Evolutionary conservation across 164 flowering plant genomes (phyloP).

Genomic region (Warburgia ugandensis): DNA sequence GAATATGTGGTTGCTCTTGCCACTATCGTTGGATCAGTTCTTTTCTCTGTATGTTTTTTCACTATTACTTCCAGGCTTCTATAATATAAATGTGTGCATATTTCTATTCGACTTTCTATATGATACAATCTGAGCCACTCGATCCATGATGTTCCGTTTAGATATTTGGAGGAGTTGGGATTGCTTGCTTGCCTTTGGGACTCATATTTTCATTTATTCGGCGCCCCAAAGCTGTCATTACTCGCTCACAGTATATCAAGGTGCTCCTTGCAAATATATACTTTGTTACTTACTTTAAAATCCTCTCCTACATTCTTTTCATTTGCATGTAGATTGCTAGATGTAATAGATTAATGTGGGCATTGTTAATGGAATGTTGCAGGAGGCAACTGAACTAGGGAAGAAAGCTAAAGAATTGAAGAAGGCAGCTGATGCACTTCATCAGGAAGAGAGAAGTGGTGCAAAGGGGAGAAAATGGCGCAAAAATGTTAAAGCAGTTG

Average conservation of each 20-base stretch:
- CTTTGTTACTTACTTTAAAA: background rate
- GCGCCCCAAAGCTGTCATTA: slow-evolving; percentile 97
- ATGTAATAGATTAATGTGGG: background rate
- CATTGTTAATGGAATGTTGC: slow-evolving; percentile 9
- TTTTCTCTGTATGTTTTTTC: slow-evolving; percentile 58
- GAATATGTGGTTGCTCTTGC: slow-evolving; percentile 99
- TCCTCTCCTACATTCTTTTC: background rate
- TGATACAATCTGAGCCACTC: background rate
- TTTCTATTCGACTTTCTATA: background rate
- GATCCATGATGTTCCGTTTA: slow-evolving; percentile 10
- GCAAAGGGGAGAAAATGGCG: slow-evolving; percentile 95
- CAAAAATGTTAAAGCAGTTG: slow-evolving; percentile 91
- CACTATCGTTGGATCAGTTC: slow-evolving; percentile 92
- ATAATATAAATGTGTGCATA: background rate
- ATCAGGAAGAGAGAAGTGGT: slow-evolving; percentile 92
- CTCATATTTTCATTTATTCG: slow-evolving; percentile 79
- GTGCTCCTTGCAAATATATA: slow-evolving; percentile 23
- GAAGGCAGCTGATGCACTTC: slow-evolving; percentile 92
- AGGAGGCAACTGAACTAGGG: slow-evolving; percentile 97
- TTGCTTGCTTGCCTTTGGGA: slow-evolving; percentile 84
- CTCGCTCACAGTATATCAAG: slow-evolving; percentile 98
- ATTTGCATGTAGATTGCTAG: background rate
- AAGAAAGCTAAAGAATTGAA: slow-evolving; percentile 91
- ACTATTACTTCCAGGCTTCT: background rate
- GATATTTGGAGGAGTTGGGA: slow-evolving; percentile 99